Evolutionary conservation across 768 basidiomycete species (phyloP).

Genomic region (Goffeauzyma gilvescens): DNA sequence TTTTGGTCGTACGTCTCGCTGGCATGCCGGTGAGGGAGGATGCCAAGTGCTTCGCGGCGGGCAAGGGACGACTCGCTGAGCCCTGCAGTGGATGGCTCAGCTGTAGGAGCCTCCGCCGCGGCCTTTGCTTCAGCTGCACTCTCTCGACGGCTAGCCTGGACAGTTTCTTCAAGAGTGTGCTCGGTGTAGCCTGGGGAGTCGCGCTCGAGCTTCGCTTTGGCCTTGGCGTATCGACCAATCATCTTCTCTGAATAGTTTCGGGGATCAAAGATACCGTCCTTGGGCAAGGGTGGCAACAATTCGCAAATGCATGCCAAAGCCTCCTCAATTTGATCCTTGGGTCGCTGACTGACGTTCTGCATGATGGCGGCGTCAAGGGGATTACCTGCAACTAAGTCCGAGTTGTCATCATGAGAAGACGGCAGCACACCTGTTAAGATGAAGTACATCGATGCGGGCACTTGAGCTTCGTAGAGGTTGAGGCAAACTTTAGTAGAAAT

Average conservation of each 20-base stretch:
- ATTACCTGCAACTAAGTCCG: conserved; percentile 61
- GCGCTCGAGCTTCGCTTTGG: conserved; percentile 49
- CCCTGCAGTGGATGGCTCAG: too few relatives aligned
- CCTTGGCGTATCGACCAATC: conserved; percentile 53
- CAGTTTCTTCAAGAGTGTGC: conserved; percentile 18
- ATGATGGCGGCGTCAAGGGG: conserved; percentile 40
- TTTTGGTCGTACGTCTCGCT: conserved; percentile 38
- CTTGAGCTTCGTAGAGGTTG: conserved; percentile 70
- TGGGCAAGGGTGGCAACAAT: conserved; percentile 52
- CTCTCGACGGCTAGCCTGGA: conserved; percentile 9
- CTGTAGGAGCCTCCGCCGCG: conserved; percentile 14
- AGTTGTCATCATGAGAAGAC: conserved; percentile 34
- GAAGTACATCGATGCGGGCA: conserved; percentile 81
- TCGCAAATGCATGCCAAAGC: conserved; percentile 73
- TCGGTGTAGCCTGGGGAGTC: background rate
- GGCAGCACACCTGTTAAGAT: conserved; percentile 88
- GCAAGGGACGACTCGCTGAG: too few relatives aligned
- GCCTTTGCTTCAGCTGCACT: conserved; percentile 10
- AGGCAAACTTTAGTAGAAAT: conserved; percentile 75
- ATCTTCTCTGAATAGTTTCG: conserved; percentile 77
- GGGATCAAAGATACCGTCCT: conserved; percentile 90
- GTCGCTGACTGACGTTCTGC: conserved; percentile 86
- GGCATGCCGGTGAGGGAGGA: too few relatives aligned
- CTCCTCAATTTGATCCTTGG: conserved; percentile 95
- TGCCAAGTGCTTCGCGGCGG: too few relatives aligned